Evolutionary conservation across 805 yeast species (phyloP).

Genomic region (Naumovozyma dairenensis): DNA sequence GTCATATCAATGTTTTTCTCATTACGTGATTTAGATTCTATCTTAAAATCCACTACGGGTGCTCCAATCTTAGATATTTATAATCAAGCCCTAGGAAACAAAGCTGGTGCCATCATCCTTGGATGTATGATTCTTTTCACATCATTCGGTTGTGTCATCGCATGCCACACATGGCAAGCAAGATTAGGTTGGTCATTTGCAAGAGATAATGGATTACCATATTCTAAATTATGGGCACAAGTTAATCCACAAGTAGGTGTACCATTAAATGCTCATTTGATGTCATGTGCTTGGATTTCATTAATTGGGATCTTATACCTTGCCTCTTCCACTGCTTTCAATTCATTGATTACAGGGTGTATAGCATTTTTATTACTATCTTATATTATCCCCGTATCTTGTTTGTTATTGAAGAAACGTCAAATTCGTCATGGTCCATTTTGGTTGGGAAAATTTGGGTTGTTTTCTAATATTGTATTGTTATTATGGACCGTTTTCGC

Average conservation of each 20-base stretch:
- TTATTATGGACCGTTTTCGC: conserved; percentile 51
- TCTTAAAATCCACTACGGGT: conserved; percentile 43
- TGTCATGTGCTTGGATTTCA: conserved; percentile 45
- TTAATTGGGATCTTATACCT: conserved; percentile 50
- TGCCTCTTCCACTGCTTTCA: conserved; percentile 61
- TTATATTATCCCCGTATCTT: conserved; percentile 47
- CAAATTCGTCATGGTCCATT: conserved; percentile 52
- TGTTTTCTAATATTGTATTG: conserved; percentile 40
- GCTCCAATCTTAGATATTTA: conserved; percentile 58
- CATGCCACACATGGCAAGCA: conserved; percentile 65
- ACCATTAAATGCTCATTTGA: conserved; percentile 53
- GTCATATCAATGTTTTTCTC: conserved; percentile 52
- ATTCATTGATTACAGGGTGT: conserved; percentile 55
- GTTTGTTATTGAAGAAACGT: conserved; percentile 35
- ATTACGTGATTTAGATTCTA: conserved; percentile 42
- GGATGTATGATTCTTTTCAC: conserved; percentile 44
- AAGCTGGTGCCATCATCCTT: conserved; percentile 49
- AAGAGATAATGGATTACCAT: conserved; percentile 60
- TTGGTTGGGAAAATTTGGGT: conserved; percentile 52
- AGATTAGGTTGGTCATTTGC: conserved; percentile 65
- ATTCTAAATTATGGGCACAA: conserved; percentile 42
- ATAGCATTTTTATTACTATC: conserved; percentile 51
- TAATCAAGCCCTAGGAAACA: conserved; percentile 45
- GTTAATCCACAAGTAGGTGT: conserved; percentile 45
- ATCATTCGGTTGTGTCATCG: conserved; percentile 53